Evolutionary conservation across 2,329 filamentous ascomycete species (phyloP), one percentile per base, ranked within the genome.

Genomic region (Cladobotryum mycophilum): DNA sequence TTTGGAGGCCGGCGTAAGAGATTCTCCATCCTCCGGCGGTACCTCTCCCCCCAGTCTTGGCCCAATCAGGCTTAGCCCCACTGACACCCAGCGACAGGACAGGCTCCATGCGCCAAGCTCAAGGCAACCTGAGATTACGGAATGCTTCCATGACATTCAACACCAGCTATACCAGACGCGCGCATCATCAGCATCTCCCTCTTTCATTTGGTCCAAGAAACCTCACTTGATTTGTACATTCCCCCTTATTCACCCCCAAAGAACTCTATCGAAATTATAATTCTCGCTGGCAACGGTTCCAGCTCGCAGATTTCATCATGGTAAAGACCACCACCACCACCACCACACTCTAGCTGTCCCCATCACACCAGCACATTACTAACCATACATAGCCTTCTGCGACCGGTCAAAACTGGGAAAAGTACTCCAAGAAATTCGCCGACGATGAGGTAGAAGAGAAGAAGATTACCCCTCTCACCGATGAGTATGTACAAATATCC

Each of bases 381-480:
- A 56, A 67, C 56, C 37, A 41, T 20, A 53, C 4, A 15, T 41
- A 96, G 91, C 91, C 91, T 80, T 92, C 88, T 76, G 92, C 93
- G 72, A 95, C 87, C 64, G 93, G 93, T 69, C 75, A 80, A 72
- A 89, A 83, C 81, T 99, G 93, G 93, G 93, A 99, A 81, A 97
- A 97, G 78, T 97, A 96, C 80, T 82, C 88, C 76, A 96, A 97
- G 81, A 91, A 85, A 67, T 99, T 89, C 67, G 92, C 86, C 67
- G 93, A 99, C 67, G 93, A 99, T 64, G 93, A 97, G 70, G 79
- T 91, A 71, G 90, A 95, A 70, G 93, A 99, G 81, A 99, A 99
- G 86, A 99, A 99, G 83, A 99, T 99, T 68, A 92, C 90, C 54
- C 93, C 93, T 59, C 78, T 99, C 56, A 87, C 91, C 61, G 93